Conservation (phyloP, 2,329 filamentous ascomycete genomes). For the Elsinoe ampelina region DNA sequence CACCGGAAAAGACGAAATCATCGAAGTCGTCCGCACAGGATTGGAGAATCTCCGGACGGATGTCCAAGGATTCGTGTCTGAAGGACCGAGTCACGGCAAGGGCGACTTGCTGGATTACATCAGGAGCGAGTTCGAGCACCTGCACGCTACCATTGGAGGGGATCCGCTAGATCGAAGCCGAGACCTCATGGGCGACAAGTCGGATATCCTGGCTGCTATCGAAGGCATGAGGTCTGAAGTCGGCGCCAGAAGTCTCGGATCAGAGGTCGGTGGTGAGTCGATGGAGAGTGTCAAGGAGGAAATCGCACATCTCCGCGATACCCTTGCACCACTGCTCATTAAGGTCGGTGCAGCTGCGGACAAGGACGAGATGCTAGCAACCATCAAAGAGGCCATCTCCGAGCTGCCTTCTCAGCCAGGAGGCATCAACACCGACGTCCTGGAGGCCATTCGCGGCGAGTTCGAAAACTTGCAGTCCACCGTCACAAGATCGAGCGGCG, state of each 20-base stretch:
- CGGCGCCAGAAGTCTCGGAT: constrained; percentile 28
- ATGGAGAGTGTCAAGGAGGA: constrained; percentile 58
- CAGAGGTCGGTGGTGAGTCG: constrained; percentile 36
- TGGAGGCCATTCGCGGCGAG: constrained; percentile 44
- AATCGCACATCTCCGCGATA: constrained; percentile 52
- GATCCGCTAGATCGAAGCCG: constrained; percentile 3
- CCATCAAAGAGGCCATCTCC: constrained; percentile 44
- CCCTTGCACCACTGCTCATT: constrained; percentile 44
- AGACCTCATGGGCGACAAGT: constrained; percentile 23
- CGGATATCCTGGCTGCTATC: constrained; percentile 32
- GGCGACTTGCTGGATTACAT: constrained; percentile 42
- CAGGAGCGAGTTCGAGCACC: constrained; percentile 50
- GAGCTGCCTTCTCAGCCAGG: constrained; percentile 16
- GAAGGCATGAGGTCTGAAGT: constrained; percentile 34
- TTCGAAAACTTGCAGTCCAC: constrained; percentile 40
- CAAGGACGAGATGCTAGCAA: constrained; percentile 55
- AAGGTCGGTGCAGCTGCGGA: constrained; percentile 38
- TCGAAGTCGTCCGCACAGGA: constrained; percentile 56
- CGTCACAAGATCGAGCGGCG: constrained; percentile 30
- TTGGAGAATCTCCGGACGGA: constrained; percentile 57
- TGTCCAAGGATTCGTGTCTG: constrained; percentile 44
- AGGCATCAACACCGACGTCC: constrained; percentile 40
- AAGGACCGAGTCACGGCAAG: constrained; percentile 34
- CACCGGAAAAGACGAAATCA: constrained; percentile 66
- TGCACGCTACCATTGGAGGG: constrained; percentile 48